Evolutionary conservation across 2,329 filamentous ascomycete species (phyloP).

Genomic region (Sarocladium strictum): DNA sequence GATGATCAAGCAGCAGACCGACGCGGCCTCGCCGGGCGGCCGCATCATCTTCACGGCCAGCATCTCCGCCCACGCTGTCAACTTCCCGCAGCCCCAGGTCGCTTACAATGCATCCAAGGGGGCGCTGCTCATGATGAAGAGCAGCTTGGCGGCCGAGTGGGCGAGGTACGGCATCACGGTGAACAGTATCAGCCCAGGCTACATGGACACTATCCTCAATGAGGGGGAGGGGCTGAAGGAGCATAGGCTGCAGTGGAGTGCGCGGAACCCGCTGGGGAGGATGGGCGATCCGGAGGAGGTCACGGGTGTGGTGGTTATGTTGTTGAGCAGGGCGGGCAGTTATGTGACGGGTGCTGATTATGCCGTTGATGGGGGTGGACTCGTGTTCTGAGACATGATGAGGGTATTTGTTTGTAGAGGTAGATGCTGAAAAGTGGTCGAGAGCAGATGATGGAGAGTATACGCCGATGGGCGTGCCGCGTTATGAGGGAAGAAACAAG

Average conservation of each 20-base stretch:
- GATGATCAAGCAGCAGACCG: constrained; percentile 44
- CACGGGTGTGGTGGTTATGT: constrained; percentile 54
- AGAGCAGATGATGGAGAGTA: no score
- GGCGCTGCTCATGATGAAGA: constrained; percentile 56
- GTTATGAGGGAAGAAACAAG: no score
- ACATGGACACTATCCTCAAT: constrained; percentile 73
- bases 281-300: constrained; percentile 61
- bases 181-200: constrained; percentile 66
- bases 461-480: no score
- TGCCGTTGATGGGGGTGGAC: constrained; percentile 52
- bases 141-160: constrained; percentile 68
- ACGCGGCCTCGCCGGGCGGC: constrained; percentile 32
- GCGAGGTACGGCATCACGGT: constrained; percentile 63
- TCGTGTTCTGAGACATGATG: neutral
- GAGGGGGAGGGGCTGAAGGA: constrained; percentile 53
- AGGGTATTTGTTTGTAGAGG: no score
- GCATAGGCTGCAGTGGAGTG: constrained; percentile 49
- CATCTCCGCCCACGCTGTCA: constrained; percentile 63
- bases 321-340: constrained; percentile 53
- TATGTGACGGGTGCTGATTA: constrained; percentile 67
- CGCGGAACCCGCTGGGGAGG: constrained; percentile 55
- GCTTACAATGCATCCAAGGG: constrained; percentile 71
- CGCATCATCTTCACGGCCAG: constrained; percentile 61
- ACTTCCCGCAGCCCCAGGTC: constrained; percentile 66
- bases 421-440: no score